phyloP scores from a whole-genome alignment of 352 stramenopile genomes.

The Phytophthora sansomeana region DNA sequence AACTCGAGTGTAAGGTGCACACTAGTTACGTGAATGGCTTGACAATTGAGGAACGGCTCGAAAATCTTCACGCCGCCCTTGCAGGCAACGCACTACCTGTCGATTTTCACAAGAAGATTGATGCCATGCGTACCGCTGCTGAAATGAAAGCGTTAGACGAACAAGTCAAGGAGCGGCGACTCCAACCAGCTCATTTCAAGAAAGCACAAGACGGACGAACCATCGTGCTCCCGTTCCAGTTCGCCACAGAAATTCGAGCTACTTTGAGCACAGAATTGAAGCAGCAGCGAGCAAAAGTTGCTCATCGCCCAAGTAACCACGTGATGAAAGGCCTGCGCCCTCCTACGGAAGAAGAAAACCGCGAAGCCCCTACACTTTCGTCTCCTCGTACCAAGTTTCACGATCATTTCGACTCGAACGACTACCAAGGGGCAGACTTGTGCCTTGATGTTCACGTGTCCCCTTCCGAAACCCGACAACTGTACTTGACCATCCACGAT shows the following conservation, averaged over 20 bases:
- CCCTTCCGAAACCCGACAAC: conserved; percentile 46
- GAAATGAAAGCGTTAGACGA: conserved; percentile 41
- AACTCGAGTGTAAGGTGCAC: conserved; percentile 46
- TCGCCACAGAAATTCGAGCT: conserved; percentile 49
- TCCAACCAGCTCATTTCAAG: conserved; percentile 44
- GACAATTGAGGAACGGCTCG: conserved; percentile 58
- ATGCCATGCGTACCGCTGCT: conserved; percentile 50
- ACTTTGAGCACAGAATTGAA: conserved; percentile 24
- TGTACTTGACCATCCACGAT: conserved; percentile 42
- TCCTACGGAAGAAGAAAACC: neutral
- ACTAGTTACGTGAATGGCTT: conserved; percentile 61
- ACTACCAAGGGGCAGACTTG: conserved; percentile 23
- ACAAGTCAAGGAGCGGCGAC: conserved; percentile 36
- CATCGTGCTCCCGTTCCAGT: conserved; percentile 52
- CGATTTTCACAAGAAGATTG: conserved; percentile 64
- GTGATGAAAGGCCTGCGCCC: conserved; percentile 35
- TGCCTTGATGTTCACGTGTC: conserved; percentile 55
- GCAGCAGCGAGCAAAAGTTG: conserved; percentile 11
- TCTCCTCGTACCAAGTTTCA: neutral
- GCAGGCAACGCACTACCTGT: conserved; percentile 54
- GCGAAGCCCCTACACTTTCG: neutral
- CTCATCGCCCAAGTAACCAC: conserved; percentile 13
- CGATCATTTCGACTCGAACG: neutral
- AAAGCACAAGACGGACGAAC: conserved; percentile 48
- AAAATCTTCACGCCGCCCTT: conserved; percentile 48